phyloP scores from a whole-genome alignment of 2,329 filamentous ascomycete genomes.

The Clarireedia homoeocarpa region DNA sequence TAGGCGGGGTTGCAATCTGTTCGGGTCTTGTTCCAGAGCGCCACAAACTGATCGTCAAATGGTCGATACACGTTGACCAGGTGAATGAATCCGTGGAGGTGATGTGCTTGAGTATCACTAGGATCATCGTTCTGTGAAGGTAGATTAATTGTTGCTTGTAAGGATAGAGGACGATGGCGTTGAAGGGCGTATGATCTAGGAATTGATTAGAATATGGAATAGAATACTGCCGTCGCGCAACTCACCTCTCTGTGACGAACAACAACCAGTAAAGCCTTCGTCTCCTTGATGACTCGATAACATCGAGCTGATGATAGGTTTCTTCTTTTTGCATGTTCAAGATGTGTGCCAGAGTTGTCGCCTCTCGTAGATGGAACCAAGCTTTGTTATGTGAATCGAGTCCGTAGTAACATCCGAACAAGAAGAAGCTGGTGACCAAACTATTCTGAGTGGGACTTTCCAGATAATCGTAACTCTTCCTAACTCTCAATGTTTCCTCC shows the following conservation, averaged over 20 bases:
- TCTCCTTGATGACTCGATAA: slow-evolving; percentile 52
- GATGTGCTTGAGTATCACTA: slow-evolving; percentile 44
- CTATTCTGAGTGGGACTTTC: slow-evolving; percentile 48
- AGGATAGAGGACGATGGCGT: slow-evolving; percentile 59
- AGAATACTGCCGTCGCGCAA: not conserved
- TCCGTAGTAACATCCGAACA: slow-evolving; percentile 66
- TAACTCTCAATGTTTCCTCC: slow-evolving; percentile 58
- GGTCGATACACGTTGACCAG: slow-evolving; percentile 56
- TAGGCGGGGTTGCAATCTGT: slow-evolving; percentile 49
- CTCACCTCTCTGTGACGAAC: slow-evolving; percentile 61
- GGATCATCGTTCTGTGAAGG: slow-evolving; percentile 55
- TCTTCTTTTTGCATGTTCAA: slow-evolving; percentile 54
- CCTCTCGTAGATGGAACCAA: slow-evolving; percentile 74
- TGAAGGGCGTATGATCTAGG: slow-evolving; percentile 61
- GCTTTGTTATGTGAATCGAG: slow-evolving; percentile 67
- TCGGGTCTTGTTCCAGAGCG: slow-evolving; percentile 59
- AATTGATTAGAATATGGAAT: slow-evolving; percentile 9
- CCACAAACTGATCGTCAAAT: slow-evolving; percentile 57
- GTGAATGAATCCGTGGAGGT: slow-evolving; percentile 49
- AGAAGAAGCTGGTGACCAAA: slow-evolving; percentile 68
- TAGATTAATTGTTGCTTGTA: slow-evolving; percentile 61
- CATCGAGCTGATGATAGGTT: slow-evolving; percentile 51
- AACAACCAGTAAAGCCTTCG: slow-evolving; percentile 67
- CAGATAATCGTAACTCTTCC: slow-evolving; percentile 54
- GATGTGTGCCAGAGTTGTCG: slow-evolving; percentile 60